Evolutionary conservation across 768 basidiomycete species (phyloP), one percentile per base, ranked within the genome.

Genomic region (Leccinum rimulosum): DNA sequence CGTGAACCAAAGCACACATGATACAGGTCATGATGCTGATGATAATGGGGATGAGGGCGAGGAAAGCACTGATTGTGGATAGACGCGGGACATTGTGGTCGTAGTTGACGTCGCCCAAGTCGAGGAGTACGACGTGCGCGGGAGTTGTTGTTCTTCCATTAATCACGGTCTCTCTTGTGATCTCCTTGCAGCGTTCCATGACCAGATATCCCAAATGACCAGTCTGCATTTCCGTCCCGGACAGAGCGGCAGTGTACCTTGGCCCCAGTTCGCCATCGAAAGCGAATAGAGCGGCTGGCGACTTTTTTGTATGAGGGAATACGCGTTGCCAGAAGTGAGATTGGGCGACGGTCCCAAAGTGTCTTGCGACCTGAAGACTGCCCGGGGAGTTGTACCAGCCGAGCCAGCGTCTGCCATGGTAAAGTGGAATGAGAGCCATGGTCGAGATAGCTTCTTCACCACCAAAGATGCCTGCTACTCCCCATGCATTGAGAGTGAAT

Each of bases 371-470:
- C 27, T 58, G 54, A 33, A 69, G 64, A 53, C 70, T 71, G 22
- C 74, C 74, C 0, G 74, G 74, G 10, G 72, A 63, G 40, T 75
- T 75, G 52, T 74, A 75, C 72, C 72, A 75, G 27, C 74, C 72
- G 10, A 75, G 57, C 68, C 69, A 75, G 10, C 66, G 71, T 54
- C 68, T 65, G 11, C 66, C 61, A 25, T 62, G 57, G 52, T 61
- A 70, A 35, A 75, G 55, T 22, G 70, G 74, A 8, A 75, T 68
- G 30, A 66, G 61, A n/a, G 61, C 51, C 57, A 74, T 68, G 9
- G 74, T 66, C 0, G 72, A 63, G 25, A 75, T 65, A 6, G 66
- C 70, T 53, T 75, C 72, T 47, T 72, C 69, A 10, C 73, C 74
- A 9, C 74, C 74, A 28, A 75, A 68, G 62, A 75, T 70, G 10